Percentiles rank a stretch among this genome's conserved stretches.
Conservation (phyloP, 2,329 filamentous ascomycete genomes). For the Calycina herbarum region DNA sequence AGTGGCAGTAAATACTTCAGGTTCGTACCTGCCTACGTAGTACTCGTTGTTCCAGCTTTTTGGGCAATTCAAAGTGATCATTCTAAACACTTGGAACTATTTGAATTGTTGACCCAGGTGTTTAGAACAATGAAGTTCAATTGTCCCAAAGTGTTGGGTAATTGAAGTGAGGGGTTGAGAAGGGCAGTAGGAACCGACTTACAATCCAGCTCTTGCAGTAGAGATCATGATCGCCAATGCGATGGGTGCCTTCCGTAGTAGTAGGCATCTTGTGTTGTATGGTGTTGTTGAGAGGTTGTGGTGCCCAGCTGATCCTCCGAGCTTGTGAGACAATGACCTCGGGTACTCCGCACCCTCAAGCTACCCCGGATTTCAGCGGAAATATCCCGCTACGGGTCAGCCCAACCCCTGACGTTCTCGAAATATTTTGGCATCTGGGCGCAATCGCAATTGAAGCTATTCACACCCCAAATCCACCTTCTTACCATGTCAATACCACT, state of each 20-base stretch:
- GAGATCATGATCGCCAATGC: slow-evolving; percentile 34
- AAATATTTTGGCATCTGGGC: neutral
- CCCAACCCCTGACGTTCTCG: neutral
- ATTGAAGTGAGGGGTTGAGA: neutral
- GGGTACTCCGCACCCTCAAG: too few species aligned
- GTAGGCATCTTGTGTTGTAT: slow-evolving; percentile 29
- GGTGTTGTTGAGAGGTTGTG: neutral
- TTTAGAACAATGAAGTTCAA: too few species aligned
- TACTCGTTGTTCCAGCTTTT: too few species aligned
- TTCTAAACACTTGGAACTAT: too few species aligned
- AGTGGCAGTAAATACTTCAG: slow-evolving; percentile 3
- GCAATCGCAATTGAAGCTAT: neutral
- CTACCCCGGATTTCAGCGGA: neutral
- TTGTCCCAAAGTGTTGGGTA: neutral
- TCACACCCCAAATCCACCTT: neutral
- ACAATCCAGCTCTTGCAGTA: slow-evolving; percentile 39
- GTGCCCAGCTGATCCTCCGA: neutral
- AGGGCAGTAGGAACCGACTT: slow-evolving; percentile 4
- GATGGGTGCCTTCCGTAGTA: slow-evolving; percentile 36
- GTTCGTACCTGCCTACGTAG: too few species aligned
- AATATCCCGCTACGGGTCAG: neutral
- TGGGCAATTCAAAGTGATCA: too few species aligned
- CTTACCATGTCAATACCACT: neutral
- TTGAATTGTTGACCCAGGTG: neutral
- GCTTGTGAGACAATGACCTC: neutral